Conservation (phyloP, 2,329 filamentous ascomycete species). For the Exophiala xenobiotica region DNA sequence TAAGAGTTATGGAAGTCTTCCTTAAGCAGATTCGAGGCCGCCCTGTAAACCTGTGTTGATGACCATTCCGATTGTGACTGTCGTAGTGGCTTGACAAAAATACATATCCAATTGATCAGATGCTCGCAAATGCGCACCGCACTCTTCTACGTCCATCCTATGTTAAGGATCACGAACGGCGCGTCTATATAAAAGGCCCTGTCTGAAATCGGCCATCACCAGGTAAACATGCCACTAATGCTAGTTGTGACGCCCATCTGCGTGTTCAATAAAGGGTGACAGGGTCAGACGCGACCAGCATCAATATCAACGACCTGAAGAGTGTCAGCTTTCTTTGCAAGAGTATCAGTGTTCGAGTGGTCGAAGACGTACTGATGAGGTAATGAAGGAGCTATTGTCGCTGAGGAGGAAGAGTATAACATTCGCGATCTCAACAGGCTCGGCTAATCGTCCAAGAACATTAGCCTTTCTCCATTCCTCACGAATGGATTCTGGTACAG, state of each 20-base stretch:
- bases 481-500: slow-evolving; percentile 6
- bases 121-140: neutral
- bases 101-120: neutral
- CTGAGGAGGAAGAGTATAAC: slow-evolving; percentile 49
- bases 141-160: neutral
- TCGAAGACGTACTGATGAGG: slow-evolving; percentile 38
- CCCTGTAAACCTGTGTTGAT: neutral
- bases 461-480: slow-evolving; percentile 9
- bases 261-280: neutral
- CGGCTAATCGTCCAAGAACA: slow-evolving; percentile 31
- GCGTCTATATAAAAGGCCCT: neutral
- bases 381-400: slow-evolving; percentile 48
- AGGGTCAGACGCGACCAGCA: slow-evolving; percentile 6
- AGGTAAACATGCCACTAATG: neutral
- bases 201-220: neutral
- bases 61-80: neutral
- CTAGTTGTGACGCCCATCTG: neutral
- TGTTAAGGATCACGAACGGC: neutral
- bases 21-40: neutral
- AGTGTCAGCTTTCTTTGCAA: neutral
- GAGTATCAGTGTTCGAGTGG: neutral
- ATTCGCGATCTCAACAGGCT: slow-evolving; percentile 40
- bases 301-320: slow-evolving; percentile 10
- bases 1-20: neutral
- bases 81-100: neutral